Conservation (phyloP, 225 moss, liverwort and hornwort species). For the Pseudisothecium myosuroides region DNA sequence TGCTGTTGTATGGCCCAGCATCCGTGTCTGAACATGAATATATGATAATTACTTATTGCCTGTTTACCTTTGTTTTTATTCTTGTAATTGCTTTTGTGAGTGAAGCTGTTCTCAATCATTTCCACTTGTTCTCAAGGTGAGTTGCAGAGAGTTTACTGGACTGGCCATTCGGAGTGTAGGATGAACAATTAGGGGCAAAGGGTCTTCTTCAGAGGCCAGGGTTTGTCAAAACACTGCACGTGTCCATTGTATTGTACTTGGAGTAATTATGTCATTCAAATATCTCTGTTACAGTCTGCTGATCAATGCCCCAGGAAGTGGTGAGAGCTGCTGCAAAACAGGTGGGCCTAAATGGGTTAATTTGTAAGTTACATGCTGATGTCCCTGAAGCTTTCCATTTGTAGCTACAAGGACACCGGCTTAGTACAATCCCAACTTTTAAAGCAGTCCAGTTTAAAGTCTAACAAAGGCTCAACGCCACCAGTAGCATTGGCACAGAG, state of each 20-base stretch:
- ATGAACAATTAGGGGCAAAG: not conserved
- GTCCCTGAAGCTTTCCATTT: not conserved
- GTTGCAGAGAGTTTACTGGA: not conserved
- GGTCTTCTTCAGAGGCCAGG: too few relatives aligned
- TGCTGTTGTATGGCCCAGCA: not conserved
- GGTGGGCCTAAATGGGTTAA: not conserved
- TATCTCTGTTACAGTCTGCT: not conserved
- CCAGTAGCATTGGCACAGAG: not conserved
- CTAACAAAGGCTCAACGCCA: not conserved
- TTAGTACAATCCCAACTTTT: not conserved
- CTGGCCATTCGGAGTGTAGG: not conserved
- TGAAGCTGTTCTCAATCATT: not conserved
- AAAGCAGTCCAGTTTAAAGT: not conserved
- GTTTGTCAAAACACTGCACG: not conserved
- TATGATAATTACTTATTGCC: too few relatives aligned
- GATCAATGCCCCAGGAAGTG: not conserved
- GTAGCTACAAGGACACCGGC: not conserved
- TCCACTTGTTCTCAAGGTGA: not conserved
- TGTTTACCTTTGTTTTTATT: not conserved
- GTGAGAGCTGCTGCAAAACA: not conserved
- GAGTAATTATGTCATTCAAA: not conserved
- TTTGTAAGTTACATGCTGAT: not conserved
- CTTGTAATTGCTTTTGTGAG: not conserved
- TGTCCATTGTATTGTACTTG: not conserved
- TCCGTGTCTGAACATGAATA: not conserved